phyloP scores from a whole-genome alignment of 73 alveolate genomes.

The Paramecium sexaurelia region DNA sequence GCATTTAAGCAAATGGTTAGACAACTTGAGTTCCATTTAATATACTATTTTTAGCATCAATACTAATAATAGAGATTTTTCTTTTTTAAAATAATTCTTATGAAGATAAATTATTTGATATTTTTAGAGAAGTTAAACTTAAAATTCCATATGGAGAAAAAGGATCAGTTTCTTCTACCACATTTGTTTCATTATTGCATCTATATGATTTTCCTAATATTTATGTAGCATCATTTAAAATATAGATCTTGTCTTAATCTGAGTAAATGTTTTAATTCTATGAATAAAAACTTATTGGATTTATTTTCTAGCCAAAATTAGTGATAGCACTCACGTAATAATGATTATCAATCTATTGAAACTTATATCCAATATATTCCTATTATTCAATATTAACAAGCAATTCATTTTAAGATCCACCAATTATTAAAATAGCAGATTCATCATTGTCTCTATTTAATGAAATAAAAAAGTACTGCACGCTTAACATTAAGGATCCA shows the following conservation, averaged over 20 bases:
- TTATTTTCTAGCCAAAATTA: neutral
- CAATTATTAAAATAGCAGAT: slow-evolving; percentile 42
- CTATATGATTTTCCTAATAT: slow-evolving; percentile 45
- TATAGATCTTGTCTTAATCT: neutral
- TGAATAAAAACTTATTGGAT: neutral
- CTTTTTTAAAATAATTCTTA: neutral
- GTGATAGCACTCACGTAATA: neutral
- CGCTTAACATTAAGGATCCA: slow-evolving; percentile 21
- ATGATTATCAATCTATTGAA: neutral
- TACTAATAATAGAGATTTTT: neutral
- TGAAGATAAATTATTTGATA: neutral
- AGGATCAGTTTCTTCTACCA: slow-evolving; percentile 10
- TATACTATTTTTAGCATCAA: neutral
- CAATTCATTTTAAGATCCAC: slow-evolving; percentile 47
- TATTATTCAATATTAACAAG: neutral
- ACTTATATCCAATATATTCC: neutral
- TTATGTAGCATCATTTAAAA: slow-evolving; percentile 18
- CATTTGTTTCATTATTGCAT: neutral
- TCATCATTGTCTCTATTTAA: neutral
- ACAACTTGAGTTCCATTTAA: neutral
- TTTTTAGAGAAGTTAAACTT: neutral
- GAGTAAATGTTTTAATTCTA: neutral
- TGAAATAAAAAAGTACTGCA: neutral
- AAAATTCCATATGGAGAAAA: slow-evolving; percentile 52
- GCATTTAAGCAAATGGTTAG: slow-evolving; percentile 57